Conservation (phyloP, 139 green algal species). For the Chlorella sp. region DNA sequence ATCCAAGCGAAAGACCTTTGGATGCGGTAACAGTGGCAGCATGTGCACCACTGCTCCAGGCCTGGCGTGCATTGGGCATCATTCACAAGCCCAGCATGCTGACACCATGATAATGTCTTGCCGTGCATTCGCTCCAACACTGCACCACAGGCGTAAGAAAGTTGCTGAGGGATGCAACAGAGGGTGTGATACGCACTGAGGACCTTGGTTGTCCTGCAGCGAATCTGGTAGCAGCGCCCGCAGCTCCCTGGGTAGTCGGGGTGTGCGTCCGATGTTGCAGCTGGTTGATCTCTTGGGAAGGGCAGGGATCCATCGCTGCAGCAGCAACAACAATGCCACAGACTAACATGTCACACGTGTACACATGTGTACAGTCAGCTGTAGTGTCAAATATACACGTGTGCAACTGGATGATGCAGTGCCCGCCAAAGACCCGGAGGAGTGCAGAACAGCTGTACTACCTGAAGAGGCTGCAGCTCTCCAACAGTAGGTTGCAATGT, state of each 20-base stretch:
- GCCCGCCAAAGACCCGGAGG: too few species aligned
- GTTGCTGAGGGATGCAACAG: too few species aligned
- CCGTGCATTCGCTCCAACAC: too few species aligned
- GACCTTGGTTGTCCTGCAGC: neutral
- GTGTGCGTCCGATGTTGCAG: constrained; percentile 10
- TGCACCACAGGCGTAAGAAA: too few species aligned
- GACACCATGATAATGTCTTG: too few species aligned
- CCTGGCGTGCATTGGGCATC: too few species aligned
- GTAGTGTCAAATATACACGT: neutral
- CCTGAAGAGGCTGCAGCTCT: too few species aligned
- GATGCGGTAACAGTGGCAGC: neutral
- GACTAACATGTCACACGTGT: too few species aligned
- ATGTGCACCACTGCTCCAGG: neutral
- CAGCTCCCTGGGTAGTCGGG: constrained; percentile 22
- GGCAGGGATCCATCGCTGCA: constrained; percentile 7
- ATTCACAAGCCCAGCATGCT: too few species aligned
- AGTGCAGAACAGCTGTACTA: too few species aligned
- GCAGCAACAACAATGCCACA: too few species aligned
- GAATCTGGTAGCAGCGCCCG: neutral
- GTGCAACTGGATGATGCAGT: neutral
- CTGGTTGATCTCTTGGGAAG: constrained; percentile 2
- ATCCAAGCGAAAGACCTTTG: neutral
- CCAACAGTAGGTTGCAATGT: too few species aligned
- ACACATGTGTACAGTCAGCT: neutral
- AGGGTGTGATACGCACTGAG: neutral